Conservation (phyloP, 2,329 filamentous ascomycete species). For the Botrytis hyacinthi region DNA sequence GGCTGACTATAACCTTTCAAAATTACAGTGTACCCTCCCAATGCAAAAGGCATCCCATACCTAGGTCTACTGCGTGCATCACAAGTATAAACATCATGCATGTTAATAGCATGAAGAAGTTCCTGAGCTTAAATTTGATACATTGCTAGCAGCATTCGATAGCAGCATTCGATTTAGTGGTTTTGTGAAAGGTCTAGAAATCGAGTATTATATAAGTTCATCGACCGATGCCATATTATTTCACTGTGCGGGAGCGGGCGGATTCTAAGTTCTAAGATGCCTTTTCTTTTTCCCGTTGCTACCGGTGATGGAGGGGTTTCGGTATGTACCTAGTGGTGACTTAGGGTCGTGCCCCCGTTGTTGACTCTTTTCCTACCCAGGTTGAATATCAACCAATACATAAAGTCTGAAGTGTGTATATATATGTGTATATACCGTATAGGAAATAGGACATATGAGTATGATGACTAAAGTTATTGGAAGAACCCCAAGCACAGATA, state of each 20-base stretch:
- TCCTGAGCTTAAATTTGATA: neutral
- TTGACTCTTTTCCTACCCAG: neutral
- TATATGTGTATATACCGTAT: neutral
- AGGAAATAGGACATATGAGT: neutral
- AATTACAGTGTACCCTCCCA: neutral
- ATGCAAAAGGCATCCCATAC: neutral
- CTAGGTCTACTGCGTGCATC: neutral
- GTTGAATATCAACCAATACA: neutral
- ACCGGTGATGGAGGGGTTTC: neutral
- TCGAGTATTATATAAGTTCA: slow-evolving; percentile 3
- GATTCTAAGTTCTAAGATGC: neutral
- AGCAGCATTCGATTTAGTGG: slow-evolving; percentile 1
- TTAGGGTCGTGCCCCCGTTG: neutral
- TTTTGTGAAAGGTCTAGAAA: neutral
- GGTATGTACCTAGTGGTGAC: neutral
- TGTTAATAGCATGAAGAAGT: slow-evolving; percentile 6
- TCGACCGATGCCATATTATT: neutral
- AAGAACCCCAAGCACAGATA: neutral
- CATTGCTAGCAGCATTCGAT: neutral
- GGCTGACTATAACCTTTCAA: neutral
- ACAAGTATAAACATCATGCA: neutral
- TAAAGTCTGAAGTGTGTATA: neutral
- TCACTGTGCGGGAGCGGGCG: neutral
- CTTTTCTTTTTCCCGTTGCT: neutral
- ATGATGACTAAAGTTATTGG: neutral